phyloP scores from a whole-genome alignment of 768 basidiomycete species.

The Phaeotremella fagi region DNA sequence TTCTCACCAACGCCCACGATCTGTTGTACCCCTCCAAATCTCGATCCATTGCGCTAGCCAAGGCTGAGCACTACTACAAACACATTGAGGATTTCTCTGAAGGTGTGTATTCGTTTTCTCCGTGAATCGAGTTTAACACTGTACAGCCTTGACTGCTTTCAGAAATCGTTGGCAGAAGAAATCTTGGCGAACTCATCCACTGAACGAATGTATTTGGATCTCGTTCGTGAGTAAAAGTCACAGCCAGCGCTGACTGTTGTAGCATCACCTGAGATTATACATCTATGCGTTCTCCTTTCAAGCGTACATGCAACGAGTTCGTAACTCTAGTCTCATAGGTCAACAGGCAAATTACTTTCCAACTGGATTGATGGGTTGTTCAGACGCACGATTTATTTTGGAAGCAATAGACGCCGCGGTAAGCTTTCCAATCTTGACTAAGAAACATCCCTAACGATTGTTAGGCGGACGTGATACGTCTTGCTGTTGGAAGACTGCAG shows the following conservation, averaged over 20 bases:
- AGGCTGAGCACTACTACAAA: not conserved
- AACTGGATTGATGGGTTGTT: not conserved
- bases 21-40: not conserved
- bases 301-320: not conserved
- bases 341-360: not conserved
- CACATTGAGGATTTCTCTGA: not conserved
- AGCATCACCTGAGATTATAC: not conserved
- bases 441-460: not conserved
- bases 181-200: not conserved
- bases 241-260: not conserved
- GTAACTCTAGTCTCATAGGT: not conserved
- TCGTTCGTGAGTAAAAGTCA: not conserved
- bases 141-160: not conserved
- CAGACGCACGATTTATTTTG: not conserved
- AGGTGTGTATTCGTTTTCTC: not conserved
- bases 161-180: not conserved
- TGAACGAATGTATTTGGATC: not conserved
- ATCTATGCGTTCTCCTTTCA: not conserved
- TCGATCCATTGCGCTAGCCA: not conserved
- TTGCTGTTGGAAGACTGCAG: not conserved
- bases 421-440: not conserved
- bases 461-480: not conserved
- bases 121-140: not conserved
- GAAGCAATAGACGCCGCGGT: not conserved
- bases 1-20: not conserved